A percentile compares a stretch with the other conserved stretches of the same genome.
phyloP scores from a whole-genome alignment of 1,284 basidiomycete species.

The Sporisorium scitamineum region DNA sequence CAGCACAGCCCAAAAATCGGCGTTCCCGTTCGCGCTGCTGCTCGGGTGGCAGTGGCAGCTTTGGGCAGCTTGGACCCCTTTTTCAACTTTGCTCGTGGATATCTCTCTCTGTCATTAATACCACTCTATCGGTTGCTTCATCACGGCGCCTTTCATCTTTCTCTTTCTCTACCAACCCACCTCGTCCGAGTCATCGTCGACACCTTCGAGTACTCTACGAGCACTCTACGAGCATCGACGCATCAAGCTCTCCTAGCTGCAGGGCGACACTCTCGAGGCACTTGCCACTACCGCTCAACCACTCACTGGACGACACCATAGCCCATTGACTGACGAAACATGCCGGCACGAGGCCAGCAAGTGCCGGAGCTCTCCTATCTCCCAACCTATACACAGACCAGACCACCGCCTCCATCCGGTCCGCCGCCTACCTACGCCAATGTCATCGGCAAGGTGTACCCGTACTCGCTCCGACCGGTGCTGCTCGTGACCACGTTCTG shows the following conservation, averaged over 20 bases:
- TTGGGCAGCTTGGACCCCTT: slow-evolving; percentile 19
- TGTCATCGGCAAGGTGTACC: slow-evolving; percentile 52
- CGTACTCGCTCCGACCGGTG: slow-evolving; percentile 57
- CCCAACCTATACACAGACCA: slow-evolving; percentile 43
- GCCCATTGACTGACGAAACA: slow-evolving; percentile 5
- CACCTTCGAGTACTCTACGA: no score
- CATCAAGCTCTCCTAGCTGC: neutral
- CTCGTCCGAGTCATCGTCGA: neutral
- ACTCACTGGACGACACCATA: neutral
- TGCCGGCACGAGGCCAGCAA: slow-evolving; percentile 29
- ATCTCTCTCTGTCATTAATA: neutral
- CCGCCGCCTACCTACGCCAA: slow-evolving; percentile 54
- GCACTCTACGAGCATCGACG: neutral
- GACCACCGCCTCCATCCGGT: slow-evolving; percentile 46
- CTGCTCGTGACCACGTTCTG: slow-evolving; percentile 58
- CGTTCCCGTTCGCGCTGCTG: no score
- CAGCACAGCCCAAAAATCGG: neutral
- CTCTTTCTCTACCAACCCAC: neutral
- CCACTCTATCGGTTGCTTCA: neutral
- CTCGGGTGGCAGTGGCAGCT: neutral
- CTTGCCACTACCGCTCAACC: neutral
- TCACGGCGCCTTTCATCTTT: neutral
- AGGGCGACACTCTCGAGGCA: neutral
- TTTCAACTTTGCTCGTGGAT: neutral
- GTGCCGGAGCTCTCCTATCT: slow-evolving; percentile 44